A percentile compares a stretch with the other conserved stretches of the same genome.
Evolutionary conservation across 495 filamentous ascomycete species (phyloP).

Genomic region (Penicillium samsonianum): DNA sequence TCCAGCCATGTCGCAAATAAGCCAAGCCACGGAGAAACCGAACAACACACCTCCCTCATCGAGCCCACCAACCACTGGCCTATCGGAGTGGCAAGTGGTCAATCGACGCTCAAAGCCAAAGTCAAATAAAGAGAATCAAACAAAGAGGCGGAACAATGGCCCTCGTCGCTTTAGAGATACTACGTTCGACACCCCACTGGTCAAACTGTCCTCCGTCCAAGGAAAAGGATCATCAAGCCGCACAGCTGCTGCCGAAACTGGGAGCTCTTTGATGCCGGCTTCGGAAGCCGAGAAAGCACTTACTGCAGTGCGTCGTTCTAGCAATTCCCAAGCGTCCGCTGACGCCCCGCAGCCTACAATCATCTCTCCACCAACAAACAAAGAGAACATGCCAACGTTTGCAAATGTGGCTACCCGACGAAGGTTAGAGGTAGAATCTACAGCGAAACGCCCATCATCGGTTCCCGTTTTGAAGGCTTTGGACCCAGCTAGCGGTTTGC

Average conservation of each 20-base stretch:
- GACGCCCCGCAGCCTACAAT: conserved; percentile 10
- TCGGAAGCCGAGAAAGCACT: conserved; percentile 43
- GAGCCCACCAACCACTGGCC: conserved; percentile 25
- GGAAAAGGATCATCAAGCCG: conserved; percentile 41
- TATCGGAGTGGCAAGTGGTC: conserved; percentile 45
- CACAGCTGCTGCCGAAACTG: conserved; percentile 14
- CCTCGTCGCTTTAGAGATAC: conserved; percentile 35
- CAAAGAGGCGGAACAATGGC: conserved; percentile 22
- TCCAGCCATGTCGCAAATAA: conserved; percentile 38
- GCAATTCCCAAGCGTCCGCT: conserved; percentile 27
- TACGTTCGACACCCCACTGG: conserved; percentile 37
- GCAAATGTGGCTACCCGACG: conserved; percentile 31
- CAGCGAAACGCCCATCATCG: conserved; percentile 28
- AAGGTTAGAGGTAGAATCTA: conserved; percentile 18
- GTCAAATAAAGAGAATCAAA: conserved; percentile 16
- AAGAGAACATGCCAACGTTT: conserved; percentile 36
- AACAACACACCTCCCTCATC: conserved; percentile 27
- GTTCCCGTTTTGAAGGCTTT: conserved; percentile 21
- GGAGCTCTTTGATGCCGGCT: conserved; percentile 28
- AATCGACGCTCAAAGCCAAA: conserved; percentile 27
- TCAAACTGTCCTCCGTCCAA: conserved; percentile 34
- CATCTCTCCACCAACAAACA: conserved; percentile 2
- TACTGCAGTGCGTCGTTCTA: conserved; percentile 41
- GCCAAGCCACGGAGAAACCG: conserved; percentile 36
- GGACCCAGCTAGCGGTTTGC: conserved; percentile 24